phyloP scores from a whole-genome alignment of 2,329 filamentous ascomycete species.

The Diaporthe amygdali region DNA sequence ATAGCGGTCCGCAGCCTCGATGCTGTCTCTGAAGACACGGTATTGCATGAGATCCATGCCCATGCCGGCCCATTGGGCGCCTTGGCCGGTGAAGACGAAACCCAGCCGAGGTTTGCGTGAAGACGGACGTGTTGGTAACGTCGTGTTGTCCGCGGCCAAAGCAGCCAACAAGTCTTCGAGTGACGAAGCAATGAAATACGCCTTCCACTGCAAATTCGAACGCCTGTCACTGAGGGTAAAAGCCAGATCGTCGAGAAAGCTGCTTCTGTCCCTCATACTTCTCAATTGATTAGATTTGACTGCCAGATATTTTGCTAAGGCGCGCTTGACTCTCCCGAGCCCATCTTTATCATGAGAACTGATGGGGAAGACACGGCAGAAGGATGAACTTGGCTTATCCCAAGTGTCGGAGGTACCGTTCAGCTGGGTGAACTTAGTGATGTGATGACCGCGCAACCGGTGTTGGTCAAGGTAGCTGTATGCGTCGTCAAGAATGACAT shows the following conservation, averaged over 20 bases:
- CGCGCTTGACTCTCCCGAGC: not conserved
- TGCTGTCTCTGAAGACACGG: slow-evolving; percentile 5
- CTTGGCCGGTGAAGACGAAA: slow-evolving; percentile 27
- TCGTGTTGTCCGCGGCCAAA: not conserved
- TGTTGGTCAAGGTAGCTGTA: not conserved
- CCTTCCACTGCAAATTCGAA: not conserved
- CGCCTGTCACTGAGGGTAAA: not conserved
- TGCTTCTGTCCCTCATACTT: not conserved
- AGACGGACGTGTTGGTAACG: not conserved
- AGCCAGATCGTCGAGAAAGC: not conserved
- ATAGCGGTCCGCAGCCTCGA: not conserved
- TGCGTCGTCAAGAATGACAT: not conserved
- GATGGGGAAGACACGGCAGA: not conserved
- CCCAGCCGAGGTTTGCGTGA: not conserved
- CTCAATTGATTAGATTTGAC: not conserved
- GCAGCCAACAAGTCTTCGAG: not conserved
- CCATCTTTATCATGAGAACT: not conserved
- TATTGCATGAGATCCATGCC: slow-evolving; percentile 24
- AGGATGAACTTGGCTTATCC: not conserved
- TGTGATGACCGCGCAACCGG: not conserved
- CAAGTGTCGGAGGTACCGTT: not conserved
- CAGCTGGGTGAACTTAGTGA: not conserved
- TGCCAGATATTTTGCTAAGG: not conserved
- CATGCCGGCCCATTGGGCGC: slow-evolving; percentile 29
- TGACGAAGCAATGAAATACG: not conserved